Evolutionary conservation across 2,329 filamentous ascomycete species (phyloP), one percentile per base, ranked within the genome.

Genomic region (Paradendryphiella salina): DNA sequence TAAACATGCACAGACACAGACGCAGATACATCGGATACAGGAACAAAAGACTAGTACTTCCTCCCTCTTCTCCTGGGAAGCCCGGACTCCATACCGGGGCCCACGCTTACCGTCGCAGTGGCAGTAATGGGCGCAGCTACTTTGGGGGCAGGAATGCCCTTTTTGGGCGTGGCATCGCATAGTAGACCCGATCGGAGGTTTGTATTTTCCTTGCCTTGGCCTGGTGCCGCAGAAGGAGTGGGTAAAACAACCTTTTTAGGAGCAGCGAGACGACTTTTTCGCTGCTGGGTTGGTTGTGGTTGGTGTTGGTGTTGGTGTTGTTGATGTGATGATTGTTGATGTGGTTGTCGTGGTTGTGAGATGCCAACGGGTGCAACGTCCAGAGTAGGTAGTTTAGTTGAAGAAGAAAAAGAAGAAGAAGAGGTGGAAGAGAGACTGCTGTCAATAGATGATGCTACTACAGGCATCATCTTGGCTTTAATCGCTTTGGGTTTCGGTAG

Each of bases 201-300:
- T n/a, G n/a, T 46, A 38, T 67, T 71, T 42, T 69, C 62, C 53
- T 66, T 66, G n/a, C 59, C 61, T 17, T 65, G 59, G 1, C 46
- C 52, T 5, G 52, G 13, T 2, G 58, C 37, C 0, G 57, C 17
- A 1, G 53, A 28, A 2, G 61, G 52, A 5, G 64, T 61, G 1
- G 69, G 67, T 2, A 74, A 49, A 26, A 69, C 68, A 9, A 73
- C 65, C 20, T 67, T 72, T 48, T 59, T 68, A 0, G 71, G 71
- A 0, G 70, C 66, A 1, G 70, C 69, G 5, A 74, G 63, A 7
- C 70, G 61, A 37, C 62, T 67, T 32, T 70, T 73, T 10, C 65
- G 61, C 8, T 9, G 9, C 36, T 69, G 64, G 18, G 64, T 62
- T 1, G 52, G 17, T 4, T 52, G 43, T 9, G 31, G 26, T 10